Base-by-base conservation (phyloP, 805 yeast species). In the Lipomyces oligophaga region DNA sequence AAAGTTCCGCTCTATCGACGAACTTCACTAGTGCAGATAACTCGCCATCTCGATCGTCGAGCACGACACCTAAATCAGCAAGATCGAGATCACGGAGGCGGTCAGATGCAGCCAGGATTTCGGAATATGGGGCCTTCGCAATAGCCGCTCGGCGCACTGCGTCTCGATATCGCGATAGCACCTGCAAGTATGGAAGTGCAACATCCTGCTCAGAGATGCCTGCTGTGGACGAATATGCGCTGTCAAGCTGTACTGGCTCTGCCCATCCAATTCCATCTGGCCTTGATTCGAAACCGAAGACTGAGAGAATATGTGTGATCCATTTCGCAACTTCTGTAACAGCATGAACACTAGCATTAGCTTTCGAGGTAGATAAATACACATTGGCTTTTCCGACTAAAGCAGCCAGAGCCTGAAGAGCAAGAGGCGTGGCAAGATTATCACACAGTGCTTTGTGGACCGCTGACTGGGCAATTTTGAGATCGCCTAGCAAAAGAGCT, bases 371-470 rank as follows among this genome's bases (percentile, higher is more conserved):
- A 7, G 78, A 63, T 34, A 89, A 78, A 63, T 90, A 93, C 30
- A 79, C 75, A 64, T 93, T 90, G 5, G 85, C 62, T 46, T 72
- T 74, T 25, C 83, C 77, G 4, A 90, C 81, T 46, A 93, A 68
- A 15, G 84, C 94, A 50, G 76, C 68, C 40, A 93, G 59, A 1
- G 70, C 62, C 54, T 83, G 78, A 47, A 93, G 65, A 0, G 81
- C 96, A 46, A 69, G 73, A 19, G 95, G 93, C 1, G 93, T 83
- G 2, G 89, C 68, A 54, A 93, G 72, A 63, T 87, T 93, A 63
- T 93, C 98, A 67, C 95, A 82, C 69, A 93, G 85, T 1, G 95
- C 84, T 18, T 66, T 72, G 63, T 88, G 85, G 1, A 85, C 85
- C 16, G 72, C 77, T 4, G 62, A 64, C 62, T 85, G 81, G 11